Conservation (phyloP, 129 eudicot species). For the Chrysanthemum seticuspe region DNA sequence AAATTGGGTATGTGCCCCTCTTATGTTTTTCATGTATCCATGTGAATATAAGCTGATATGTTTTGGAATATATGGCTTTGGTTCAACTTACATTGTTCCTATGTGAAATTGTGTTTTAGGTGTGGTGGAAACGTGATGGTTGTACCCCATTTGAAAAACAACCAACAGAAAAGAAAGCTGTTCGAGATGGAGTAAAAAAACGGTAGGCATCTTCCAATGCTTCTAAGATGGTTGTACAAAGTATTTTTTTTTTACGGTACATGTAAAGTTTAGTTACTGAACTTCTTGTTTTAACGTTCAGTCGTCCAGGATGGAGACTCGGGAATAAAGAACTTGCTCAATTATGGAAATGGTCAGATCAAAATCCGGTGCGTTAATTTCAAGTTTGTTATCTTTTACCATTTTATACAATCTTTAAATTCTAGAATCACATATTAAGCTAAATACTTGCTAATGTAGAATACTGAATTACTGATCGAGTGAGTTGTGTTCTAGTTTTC, state of each 20-base stretch:
- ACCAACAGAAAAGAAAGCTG: slow-evolving; percentile 62
- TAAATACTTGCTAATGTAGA: slow-evolving; percentile 3
- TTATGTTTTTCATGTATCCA: background rate
- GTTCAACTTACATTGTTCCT: slow-evolving; percentile 10
- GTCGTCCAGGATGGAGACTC: slow-evolving; percentile 92
- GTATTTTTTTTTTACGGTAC: background rate
- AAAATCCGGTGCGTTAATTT: slow-evolving; percentile 62
- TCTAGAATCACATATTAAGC: background rate
- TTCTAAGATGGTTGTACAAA: background rate
- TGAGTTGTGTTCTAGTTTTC: too few relatives aligned
- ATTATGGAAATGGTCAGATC: slow-evolving; percentile 96
- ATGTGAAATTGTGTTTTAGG: slow-evolving; percentile 38
- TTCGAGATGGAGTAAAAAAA: slow-evolving; percentile 69
- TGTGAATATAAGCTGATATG: background rate
- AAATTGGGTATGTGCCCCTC: slow-evolving; percentile 67
- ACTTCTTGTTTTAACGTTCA: slow-evolving; percentile 23
- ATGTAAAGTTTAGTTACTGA: slow-evolving; percentile 11
- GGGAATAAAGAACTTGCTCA: slow-evolving; percentile 94
- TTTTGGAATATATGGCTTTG: background rate
- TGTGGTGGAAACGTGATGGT: slow-evolving; percentile 99
- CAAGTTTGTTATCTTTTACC: background rate
- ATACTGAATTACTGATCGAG: too few relatives aligned
- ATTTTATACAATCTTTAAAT: background rate
- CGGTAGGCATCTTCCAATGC: slow-evolving; percentile 44
- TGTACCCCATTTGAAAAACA: slow-evolving; percentile 91